Base-by-base conservation (phyloP, 495 filamentous ascomycete genomes). In the Lasiosphaeria miniovina region DNA sequence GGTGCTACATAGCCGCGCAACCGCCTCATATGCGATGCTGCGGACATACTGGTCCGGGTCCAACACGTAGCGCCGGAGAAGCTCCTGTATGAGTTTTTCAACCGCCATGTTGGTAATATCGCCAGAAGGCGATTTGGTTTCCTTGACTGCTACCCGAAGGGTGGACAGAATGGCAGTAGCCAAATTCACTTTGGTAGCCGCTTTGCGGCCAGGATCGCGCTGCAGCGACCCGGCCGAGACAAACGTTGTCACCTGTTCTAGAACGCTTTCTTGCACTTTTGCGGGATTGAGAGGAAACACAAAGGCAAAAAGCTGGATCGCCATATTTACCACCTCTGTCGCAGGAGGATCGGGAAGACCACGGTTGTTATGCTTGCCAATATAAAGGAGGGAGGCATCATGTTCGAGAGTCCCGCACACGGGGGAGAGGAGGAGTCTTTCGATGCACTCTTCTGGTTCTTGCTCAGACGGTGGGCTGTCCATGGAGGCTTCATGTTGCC, bases 321-420 rank as follows among this genome's bases (percentile, higher is more conserved):
- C 93, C 68, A 93, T 84, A 61, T 98, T 96, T 36, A 98, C 90
- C 24, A 95, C 92, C 61, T 95, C 91, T 10, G 94, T 99, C 4
- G 89, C 85, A 11, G 94, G 88, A 9, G 95, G 94, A 60, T 94
- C 90, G 45, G 91, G 89, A 38, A 82, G 73, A 5, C 55, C 75
- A 61, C 36, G 67, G 0, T 71, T 72, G 41, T 74, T 69, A 12
- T 63, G 61, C 15, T 75, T 70, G 36, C 82, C 79, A 45, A 88
- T 82, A 68, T 96, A 96, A 12, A 97, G 79, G 35, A 87, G 77
- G 2, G 96, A 82, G 3, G 94, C 90, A 68, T 99, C 94, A 66
- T 97, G 89, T 69, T 99, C 94, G 58, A 88, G 83, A 4, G 91
- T 92, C 57, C 86, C 80, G 60, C 88, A 93, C 6, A 95, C 82